phyloP scores from a whole-genome alignment of 805 yeast species.

The Lipomyces chichibuensis region DNA sequence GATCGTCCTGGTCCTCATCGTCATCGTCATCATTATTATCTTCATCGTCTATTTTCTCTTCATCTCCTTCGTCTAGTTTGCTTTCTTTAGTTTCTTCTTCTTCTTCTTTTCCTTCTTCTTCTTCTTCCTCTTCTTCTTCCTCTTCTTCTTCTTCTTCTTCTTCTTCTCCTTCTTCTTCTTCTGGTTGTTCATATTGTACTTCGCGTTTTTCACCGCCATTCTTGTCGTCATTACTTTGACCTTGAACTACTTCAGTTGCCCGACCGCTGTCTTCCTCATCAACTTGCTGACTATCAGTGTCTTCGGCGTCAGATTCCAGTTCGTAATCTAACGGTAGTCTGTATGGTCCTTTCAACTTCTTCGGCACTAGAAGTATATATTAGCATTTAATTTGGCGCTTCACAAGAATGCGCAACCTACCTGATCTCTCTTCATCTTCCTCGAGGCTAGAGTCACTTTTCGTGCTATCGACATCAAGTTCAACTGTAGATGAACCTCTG shows the following conservation, averaged over 20 bases:
- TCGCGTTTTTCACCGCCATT: constrained; percentile 41
- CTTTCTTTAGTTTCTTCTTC: constrained; percentile 47
- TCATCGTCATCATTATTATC: constrained; percentile 44
- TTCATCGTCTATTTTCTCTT: constrained; percentile 39
- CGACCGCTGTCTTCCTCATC: constrained; percentile 47
- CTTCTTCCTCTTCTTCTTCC: constrained; percentile 46
- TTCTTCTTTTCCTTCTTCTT: constrained; percentile 16
- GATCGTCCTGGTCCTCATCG: constrained; percentile 62
- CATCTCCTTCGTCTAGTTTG: constrained; percentile 40
- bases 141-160: constrained; percentile 45
- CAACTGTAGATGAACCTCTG: background rate
- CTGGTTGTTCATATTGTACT: constrained; percentile 42
- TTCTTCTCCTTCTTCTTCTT: constrained; percentile 36
- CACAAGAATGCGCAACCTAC: background rate
- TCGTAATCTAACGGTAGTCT: constrained; percentile 37
- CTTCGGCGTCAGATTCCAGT: constrained; percentile 35
- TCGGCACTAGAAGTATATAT: constrained; percentile 22
- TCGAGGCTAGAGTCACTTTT: background rate
- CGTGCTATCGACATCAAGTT: background rate
- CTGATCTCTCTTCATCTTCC: background rate
- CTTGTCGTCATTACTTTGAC: background rate
- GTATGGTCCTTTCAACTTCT: constrained; percentile 39
- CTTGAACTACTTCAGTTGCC: constrained; percentile 38
- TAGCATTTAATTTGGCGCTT: background rate
- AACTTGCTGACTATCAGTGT: constrained; percentile 47